Conservation (phyloP, 73 alveolate genomes). For the Tetrahymena thermophila region DNA sequence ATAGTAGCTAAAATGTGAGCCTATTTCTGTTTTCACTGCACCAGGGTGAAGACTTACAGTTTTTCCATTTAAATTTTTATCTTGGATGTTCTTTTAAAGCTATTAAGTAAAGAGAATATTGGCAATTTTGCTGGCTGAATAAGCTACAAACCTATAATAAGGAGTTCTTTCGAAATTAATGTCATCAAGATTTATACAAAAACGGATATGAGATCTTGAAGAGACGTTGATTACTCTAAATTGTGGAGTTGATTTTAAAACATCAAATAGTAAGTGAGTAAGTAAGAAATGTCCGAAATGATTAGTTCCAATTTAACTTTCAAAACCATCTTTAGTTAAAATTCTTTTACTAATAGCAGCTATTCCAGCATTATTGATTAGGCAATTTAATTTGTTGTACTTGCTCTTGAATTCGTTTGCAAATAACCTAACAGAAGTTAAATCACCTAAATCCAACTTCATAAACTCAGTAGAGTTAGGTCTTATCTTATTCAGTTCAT, state of each 20-base stretch:
- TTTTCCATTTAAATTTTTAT: background rate
- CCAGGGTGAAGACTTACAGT: background rate
- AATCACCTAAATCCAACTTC: conserved; percentile 29
- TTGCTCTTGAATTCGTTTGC: conserved; percentile 1
- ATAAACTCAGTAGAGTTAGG: conserved; percentile 1
- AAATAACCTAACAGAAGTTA: conserved; percentile 5
- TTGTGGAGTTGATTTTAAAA: background rate
- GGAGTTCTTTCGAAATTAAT: background rate
- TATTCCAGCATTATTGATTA: conserved; percentile 40
- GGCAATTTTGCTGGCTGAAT: background rate
- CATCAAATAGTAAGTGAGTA: background rate
- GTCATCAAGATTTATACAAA: background rate
- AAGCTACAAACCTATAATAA: background rate
- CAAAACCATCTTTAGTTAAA: conserved; percentile 9
- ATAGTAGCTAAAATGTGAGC: background rate
- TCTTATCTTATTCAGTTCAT: background rate
- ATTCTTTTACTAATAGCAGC: conserved; percentile 9
- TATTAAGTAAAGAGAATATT: background rate
- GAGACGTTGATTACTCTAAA: background rate
- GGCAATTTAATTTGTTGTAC: conserved; percentile 5
- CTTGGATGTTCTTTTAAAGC: background rate
- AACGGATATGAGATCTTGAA: background rate
- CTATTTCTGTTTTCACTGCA: background rate
- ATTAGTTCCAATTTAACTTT: background rate
- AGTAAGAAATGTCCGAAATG: background rate